Percentiles rank a stretch among this genome's conserved stretches.
phyloP scores from a whole-genome alignment of 179 eudicot genomes.

The Patellifolia procumbens region DNA sequence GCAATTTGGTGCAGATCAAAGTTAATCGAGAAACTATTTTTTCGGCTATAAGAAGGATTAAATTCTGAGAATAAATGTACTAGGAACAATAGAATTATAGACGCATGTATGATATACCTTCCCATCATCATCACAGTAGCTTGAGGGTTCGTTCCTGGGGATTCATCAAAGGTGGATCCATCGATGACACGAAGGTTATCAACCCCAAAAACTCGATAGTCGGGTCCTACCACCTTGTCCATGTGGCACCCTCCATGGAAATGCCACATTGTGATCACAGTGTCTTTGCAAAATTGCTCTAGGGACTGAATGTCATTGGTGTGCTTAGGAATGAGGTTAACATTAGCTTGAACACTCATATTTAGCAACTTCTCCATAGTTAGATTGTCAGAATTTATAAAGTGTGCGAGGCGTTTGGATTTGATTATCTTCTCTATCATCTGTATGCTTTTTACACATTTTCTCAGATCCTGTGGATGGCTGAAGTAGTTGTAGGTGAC shows the following conservation, averaged over 20 bases:
- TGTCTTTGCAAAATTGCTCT: conserved; percentile 91
- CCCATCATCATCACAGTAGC: conserved; percentile 99
- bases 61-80: neutral
- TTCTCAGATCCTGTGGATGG: conserved; percentile 65
- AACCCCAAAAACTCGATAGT: conserved; percentile 69
- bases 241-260: conserved; percentile 97
- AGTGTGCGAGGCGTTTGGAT: conserved; percentile 51
- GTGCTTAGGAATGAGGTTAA: conserved; percentile 79
- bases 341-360: conserved; percentile 78
- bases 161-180: conserved; percentile 71
- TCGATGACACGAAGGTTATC: conserved; percentile 74
- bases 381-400: conserved; percentile 40
- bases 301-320: conserved; percentile 66
- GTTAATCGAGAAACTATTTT: neutral
- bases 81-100: no score
- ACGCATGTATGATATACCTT: conserved; percentile 46
- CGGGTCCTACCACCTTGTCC: conserved; percentile 69
- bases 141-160: conserved; percentile 99
- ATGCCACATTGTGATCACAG: conserved; percentile 93
- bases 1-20: neutral
- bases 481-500: conserved; percentile 93
- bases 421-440: conserved; percentile 57
- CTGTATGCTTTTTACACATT: conserved; percentile 71
- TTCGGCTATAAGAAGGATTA: neutral
- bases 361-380: conserved; percentile 60